Evolutionary conservation across 164 flowering plant species (phyloP).

Genomic region (Tetracentron sinense): DNA sequence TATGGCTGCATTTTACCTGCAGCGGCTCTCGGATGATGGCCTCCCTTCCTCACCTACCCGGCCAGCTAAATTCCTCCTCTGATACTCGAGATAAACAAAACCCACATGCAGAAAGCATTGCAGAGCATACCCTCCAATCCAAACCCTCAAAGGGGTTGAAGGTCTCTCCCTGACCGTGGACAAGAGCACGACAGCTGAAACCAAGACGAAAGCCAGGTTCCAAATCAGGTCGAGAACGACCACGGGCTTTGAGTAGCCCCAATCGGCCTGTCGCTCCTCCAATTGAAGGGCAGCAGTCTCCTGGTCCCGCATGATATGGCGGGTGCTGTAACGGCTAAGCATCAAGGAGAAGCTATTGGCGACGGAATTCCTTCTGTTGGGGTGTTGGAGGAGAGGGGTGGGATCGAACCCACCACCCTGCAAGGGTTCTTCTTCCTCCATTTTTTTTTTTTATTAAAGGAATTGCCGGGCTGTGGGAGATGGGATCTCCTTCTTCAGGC

Average conservation of each 20-base stretch:
- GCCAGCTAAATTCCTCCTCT: constrained; percentile 17
- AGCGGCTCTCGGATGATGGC: constrained; percentile 13
- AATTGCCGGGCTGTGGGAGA: too few species aligned
- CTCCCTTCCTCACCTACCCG: constrained; percentile 12
- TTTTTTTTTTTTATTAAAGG: too few species aligned
- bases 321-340: too few species aligned
- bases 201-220: constrained; percentile 60
- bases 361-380: background rate
- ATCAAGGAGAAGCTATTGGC: background rate
- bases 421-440: constrained; percentile 15
- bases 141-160: constrained; percentile 55
- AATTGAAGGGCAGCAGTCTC: constrained; percentile 14
- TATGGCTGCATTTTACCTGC: constrained; percentile 25
- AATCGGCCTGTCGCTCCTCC: constrained; percentile 18
- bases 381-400: constrained; percentile 11
- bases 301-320: constrained; percentile 1
- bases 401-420: constrained; percentile 3
- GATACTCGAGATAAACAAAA: constrained; percentile 40
- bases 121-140: constrained; percentile 63
- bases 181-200: constrained; percentile 37
- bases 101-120: constrained; percentile 66
- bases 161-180: constrained; percentile 44
- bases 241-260: too few species aligned
- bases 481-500: too few species aligned
- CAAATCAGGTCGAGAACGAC: constrained; percentile 54